These are phyloP conservation scores for Asclepias syriaca DNA, from an alignment of 257 asterid genomes.

Conservation along the genomic window DNA sequence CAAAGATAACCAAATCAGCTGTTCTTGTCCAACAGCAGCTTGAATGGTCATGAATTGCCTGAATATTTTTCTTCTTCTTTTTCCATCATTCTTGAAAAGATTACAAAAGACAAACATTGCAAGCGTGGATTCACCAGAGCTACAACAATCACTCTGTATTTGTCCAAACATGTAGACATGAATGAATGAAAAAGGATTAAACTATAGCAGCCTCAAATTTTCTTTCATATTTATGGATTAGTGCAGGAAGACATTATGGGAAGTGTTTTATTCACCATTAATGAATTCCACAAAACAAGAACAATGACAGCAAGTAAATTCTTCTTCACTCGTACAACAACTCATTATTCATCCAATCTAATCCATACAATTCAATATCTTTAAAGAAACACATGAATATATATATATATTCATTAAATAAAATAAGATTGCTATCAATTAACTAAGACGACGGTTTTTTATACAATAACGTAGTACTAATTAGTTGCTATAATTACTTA, in stretches of 20 bases:
- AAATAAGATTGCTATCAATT: too few species aligned
- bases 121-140: neutral
- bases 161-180: too few species aligned
- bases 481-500: too few species aligned
- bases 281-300: neutral
- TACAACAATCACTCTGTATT: neutral
- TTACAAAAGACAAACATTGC: neutral
- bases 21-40: neutral
- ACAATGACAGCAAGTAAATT: neutral
- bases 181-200: too few species aligned
- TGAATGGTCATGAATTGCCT: conserved; percentile 7
- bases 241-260: neutral
- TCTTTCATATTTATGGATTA: neutral
- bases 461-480: too few species aligned
- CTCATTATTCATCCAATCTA: too few species aligned
- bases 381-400: too few species aligned
- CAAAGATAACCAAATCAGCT: neutral
- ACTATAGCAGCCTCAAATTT: too few species aligned
- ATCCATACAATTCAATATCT: neutral
- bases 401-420: too few species aligned
- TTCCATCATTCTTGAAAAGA: too few species aligned
- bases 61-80: too few species aligned
- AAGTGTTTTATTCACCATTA: neutral
- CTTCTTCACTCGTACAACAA: neutral
- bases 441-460: too few species aligned